These are phyloP conservation scores for Hebeloma cylindrosporum DNA, from an alignment of 768 basidiomycete species.

Conservation along the genomic window DNA sequence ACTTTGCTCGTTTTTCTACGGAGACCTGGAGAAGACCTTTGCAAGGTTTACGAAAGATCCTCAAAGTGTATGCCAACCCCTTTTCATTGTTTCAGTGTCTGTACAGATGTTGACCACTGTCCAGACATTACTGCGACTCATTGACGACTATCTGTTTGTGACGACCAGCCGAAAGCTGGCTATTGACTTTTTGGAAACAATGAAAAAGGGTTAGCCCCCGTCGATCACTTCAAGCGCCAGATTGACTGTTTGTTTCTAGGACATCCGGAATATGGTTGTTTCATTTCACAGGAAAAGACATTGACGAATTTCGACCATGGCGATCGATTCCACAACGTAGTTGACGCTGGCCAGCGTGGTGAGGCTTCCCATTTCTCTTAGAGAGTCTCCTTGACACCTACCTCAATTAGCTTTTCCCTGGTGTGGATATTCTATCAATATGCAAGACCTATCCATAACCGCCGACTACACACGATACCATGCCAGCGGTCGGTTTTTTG, in stretches of 20 bases:
- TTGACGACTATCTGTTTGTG: conserved; percentile 95
- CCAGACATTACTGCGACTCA: conserved; percentile 77
- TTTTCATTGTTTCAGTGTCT: not conserved
- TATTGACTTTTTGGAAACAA: conserved; percentile 64
- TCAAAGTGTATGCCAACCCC: conserved; percentile 54
- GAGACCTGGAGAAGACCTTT: conserved; percentile 74
- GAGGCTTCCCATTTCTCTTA: conserved; percentile 1
- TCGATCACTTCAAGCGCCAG: not conserved
- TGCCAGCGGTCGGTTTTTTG: conserved; percentile 48
- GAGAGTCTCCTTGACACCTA: not conserved
- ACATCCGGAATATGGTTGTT: conserved; percentile 93
- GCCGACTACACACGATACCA: conserved; percentile 76
- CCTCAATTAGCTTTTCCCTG: conserved; percentile 75
- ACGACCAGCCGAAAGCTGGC: conserved; percentile 68
- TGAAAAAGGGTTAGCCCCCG: conserved; percentile 61
- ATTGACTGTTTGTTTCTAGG: conserved; percentile 40
- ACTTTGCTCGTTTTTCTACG: conserved; percentile 95
- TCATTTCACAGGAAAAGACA: conserved; percentile 86
- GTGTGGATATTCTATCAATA: conserved; percentile 87
- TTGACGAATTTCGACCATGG: conserved; percentile 80
- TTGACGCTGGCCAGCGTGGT: conserved; percentile 41
- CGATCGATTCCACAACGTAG: conserved; percentile 51
- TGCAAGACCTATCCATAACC: conserved; percentile 71
- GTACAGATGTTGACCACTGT: not conserved
- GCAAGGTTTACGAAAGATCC: conserved; percentile 54